Percentiles rank a stretch among this genome's conserved stretches.
These are phyloP conservation scores for Penicillium canariense DNA, from an alignment of 495 filamentous ascomycete species.

Conservation along the genomic window DNA sequence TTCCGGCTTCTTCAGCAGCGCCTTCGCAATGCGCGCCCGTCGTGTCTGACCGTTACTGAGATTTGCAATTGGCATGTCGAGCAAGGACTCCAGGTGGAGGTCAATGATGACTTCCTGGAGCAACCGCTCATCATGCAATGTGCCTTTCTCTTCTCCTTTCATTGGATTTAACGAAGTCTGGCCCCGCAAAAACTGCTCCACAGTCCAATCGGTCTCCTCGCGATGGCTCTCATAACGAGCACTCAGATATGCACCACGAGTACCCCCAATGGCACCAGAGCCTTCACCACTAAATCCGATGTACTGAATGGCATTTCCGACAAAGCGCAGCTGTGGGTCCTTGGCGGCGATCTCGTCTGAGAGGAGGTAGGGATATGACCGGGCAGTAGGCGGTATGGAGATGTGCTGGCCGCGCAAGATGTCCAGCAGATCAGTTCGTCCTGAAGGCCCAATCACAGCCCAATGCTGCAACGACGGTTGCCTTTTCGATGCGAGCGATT, in stretches of 20 bases:
- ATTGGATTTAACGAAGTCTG: slow-evolving; percentile 73
- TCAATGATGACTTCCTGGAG: slow-evolving; percentile 62
- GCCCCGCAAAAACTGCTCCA: slow-evolving; percentile 73
- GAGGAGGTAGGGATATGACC: slow-evolving; percentile 72
- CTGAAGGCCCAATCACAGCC: slow-evolving; percentile 70
- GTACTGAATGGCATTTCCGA: slow-evolving; percentile 69
- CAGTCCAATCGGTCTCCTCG: slow-evolving; percentile 83
- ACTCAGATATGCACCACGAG: slow-evolving; percentile 74
- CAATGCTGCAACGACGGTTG: slow-evolving; percentile 53
- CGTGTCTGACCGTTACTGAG: slow-evolving; percentile 91
- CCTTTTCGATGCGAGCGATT: slow-evolving; percentile 7
- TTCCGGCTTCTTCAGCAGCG: slow-evolving; percentile 73
- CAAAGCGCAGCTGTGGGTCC: slow-evolving; percentile 53
- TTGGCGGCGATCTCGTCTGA: slow-evolving; percentile 56
- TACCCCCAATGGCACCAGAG: slow-evolving; percentile 53
- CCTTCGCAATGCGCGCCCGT: slow-evolving; percentile 82
- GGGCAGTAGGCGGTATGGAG: slow-evolving; percentile 66
- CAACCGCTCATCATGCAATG: slow-evolving; percentile 38
- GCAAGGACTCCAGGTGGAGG: slow-evolving; percentile 60
- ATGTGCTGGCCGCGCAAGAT: slow-evolving; percentile 71
- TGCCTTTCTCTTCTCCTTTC: slow-evolving; percentile 50
- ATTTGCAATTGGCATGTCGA: slow-evolving; percentile 78
- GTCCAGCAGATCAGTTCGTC: slow-evolving; percentile 74
- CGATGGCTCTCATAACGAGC: slow-evolving; percentile 88
- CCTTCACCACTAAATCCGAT: slow-evolving; percentile 73